A percentile compares a stretch with the other conserved stretches of the same genome.
phyloP scores from a whole-genome alignment of 345 rosid species.

The Turritis glabra region DNA sequence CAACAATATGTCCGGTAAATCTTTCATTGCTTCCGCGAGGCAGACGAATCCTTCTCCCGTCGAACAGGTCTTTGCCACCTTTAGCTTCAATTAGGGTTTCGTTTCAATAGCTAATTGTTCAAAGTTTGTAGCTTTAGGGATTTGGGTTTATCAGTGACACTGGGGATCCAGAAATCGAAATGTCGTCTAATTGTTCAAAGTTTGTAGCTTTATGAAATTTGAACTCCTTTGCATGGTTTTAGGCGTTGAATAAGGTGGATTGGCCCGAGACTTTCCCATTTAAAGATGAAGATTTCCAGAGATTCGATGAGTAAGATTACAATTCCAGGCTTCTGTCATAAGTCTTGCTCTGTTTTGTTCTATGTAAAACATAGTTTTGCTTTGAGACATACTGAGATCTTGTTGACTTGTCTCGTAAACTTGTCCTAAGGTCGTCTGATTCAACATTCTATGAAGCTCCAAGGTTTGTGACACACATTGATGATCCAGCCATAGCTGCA shows the following conservation, averaged over 20 bases:
- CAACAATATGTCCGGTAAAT: slow-evolving; percentile 51
- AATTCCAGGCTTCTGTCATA: not conserved
- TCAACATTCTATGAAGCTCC: slow-evolving; percentile 73
- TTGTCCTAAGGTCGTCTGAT: slow-evolving; percentile 64
- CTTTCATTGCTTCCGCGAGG: slow-evolving; percentile 76
- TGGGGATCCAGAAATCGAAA: not conserved
- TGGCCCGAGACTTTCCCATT: slow-evolving; percentile 92
- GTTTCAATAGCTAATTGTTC: not conserved
- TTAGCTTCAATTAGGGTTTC: not conserved
- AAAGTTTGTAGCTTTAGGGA: slow-evolving; percentile 7
- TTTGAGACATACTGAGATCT: not conserved
- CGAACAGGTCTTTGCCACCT: slow-evolving; percentile 61
- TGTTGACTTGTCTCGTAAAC: not conserved
- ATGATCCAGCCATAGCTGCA: slow-evolving; percentile 88
- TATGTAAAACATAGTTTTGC: not conserved
- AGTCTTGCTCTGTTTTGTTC: slow-evolving; percentile 16
- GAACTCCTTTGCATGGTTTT: not conserved
- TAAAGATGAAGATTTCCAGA: slow-evolving; percentile 87
- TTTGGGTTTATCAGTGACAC: not conserved
- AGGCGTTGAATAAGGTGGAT: slow-evolving; percentile 74
- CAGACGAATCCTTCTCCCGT: slow-evolving; percentile 54
- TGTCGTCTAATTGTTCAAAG: not conserved
- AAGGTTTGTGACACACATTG: slow-evolving; percentile 88
- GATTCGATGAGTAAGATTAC: slow-evolving; percentile 71
- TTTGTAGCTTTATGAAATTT: not conserved